These are phyloP conservation scores for Aspergillus fumigatiaffinis DNA, from an alignment of 2,329 filamentous ascomycete genomes.

Conservation along the genomic window DNA sequence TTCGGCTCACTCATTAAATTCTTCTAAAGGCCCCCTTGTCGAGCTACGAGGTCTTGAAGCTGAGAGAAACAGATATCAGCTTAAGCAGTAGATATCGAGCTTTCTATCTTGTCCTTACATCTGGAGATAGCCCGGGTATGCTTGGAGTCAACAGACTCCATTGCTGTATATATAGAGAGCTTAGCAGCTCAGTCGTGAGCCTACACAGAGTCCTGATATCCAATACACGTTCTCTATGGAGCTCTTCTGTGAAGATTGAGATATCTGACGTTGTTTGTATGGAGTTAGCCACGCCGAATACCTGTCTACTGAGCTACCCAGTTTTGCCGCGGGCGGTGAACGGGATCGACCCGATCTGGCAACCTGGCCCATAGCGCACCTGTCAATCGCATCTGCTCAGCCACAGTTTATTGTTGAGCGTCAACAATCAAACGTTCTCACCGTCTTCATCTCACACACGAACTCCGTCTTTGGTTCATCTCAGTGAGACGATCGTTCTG, in stretches of 20 bases:
- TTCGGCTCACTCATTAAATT: conserved; percentile 61
- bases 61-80: conserved; percentile 16
- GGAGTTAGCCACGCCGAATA: not conserved
- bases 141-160: conserved; percentile 12
- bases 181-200: not conserved
- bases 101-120: conserved; percentile 25
- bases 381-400: conserved; percentile 17
- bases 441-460: not conserved
- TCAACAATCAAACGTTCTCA: not conserved
- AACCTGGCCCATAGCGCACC: conserved; percentile 18
- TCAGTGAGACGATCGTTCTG: not conserved
- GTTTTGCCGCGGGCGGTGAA: conserved; percentile 23
- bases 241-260: not conserved
- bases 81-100: not conserved
- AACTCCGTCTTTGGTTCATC: not conserved
- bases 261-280: not conserved
- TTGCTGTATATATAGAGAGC: not conserved
- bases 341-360: conserved; percentile 16
- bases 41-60: conserved; percentile 44
- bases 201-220: not conserved
- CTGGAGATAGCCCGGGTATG: conserved; percentile 37
- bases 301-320: not conserved
- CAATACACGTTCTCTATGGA: not conserved
- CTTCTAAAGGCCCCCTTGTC: conserved; percentile 75
- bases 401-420: conserved; percentile 3